Evolutionary conservation across 139 green algal genomes (phyloP).

Genomic region (Picochlorum sp.): DNA sequence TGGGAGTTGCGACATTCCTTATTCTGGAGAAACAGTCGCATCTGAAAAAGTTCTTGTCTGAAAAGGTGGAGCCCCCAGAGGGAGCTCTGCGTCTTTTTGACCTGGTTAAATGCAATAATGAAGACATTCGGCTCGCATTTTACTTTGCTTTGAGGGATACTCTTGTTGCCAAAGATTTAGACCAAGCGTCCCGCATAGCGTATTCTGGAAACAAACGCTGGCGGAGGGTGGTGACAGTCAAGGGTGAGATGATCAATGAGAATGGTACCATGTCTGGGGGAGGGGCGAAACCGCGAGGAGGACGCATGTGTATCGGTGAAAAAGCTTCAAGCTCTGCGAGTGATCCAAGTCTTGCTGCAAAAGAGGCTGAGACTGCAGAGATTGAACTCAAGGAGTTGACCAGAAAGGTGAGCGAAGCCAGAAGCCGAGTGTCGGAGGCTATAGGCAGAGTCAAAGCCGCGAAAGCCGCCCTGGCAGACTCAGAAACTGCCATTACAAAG

Average conservation of each 20-base stretch:
- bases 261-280: slow-evolving; percentile 93
- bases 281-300: slow-evolving; percentile 58
- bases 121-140: slow-evolving; percentile 70
- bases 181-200: slow-evolving; percentile 76
- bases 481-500: slow-evolving; percentile 65
- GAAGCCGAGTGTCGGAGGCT: slow-evolving; percentile 18
- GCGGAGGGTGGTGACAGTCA: slow-evolving; percentile 77
- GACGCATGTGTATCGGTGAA: slow-evolving; percentile 78
- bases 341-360: slow-evolving; percentile 26
- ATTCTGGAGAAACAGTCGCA: slow-evolving; percentile 87
- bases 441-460: slow-evolving; percentile 37
- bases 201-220: slow-evolving; percentile 75
- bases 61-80: slow-evolving; percentile 14
- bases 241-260: slow-evolving; percentile 82
- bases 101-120: slow-evolving; percentile 51
- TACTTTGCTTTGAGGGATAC: slow-evolving; percentile 91
- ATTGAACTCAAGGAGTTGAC: slow-evolving; percentile 40
- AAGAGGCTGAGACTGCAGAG: slow-evolving; percentile 21
- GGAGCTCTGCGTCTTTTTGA: slow-evolving; percentile 83
- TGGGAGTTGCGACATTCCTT: slow-evolving; percentile 90
- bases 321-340: slow-evolving; percentile 28
- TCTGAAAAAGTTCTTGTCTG: slow-evolving; percentile 34
- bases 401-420: slow-evolving; percentile 32
- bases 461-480: slow-evolving; percentile 35
- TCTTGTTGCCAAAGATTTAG: slow-evolving; percentile 79